Percentiles rank a stretch among this genome's conserved stretches.
These are phyloP conservation scores for Arachnopeziza araneosa DNA, from an alignment of 2,329 filamentous ascomycete genomes.

Conservation along the genomic window DNA sequence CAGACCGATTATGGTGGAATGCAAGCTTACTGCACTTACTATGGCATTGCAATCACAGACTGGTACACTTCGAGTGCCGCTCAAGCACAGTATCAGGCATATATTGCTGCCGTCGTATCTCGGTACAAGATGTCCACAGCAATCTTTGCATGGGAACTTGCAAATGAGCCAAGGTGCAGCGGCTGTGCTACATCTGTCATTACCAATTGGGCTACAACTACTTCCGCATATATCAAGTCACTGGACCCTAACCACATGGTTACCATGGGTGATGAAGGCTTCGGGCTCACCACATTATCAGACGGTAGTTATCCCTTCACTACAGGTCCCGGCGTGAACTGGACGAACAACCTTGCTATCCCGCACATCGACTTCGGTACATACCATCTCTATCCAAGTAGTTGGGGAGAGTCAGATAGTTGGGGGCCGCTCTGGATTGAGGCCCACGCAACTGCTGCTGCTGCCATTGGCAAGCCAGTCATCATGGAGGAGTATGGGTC, in stretches of 20 bases:
- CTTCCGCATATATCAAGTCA: conserved; percentile 57
- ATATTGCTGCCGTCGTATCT: conserved; percentile 52
- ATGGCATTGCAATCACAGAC: conserved; percentile 37
- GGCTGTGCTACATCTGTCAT: conserved; percentile 53
- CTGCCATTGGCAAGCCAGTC: conserved; percentile 34
- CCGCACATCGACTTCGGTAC: conserved; percentile 46
- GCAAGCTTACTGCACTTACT: conserved; percentile 50
- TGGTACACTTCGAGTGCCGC: conserved; percentile 53
- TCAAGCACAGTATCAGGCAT: conserved; percentile 52
- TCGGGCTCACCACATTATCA: conserved; percentile 36
- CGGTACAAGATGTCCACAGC: conserved; percentile 54
- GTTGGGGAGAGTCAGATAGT: conserved; percentile 34
- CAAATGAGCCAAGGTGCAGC: conserved; percentile 60
- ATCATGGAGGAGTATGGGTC: conserved; percentile 36
- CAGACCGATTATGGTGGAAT: conserved; percentile 59
- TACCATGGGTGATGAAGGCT: conserved; percentile 59
- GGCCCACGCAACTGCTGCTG: conserved; percentile 37
- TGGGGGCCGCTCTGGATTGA: conserved; percentile 44
- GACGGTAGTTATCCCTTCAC: conserved; percentile 33
- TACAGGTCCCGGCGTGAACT: conserved; percentile 33
- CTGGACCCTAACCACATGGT: conserved; percentile 58
- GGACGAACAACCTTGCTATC: conserved; percentile 42
- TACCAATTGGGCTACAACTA: conserved; percentile 52
- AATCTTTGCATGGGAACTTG: conserved; percentile 63
- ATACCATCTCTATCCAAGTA: conserved; percentile 45